phyloP scores from a whole-genome alignment of 306 rosid genomes.

The Sphenostylis stenocarpa region DNA sequence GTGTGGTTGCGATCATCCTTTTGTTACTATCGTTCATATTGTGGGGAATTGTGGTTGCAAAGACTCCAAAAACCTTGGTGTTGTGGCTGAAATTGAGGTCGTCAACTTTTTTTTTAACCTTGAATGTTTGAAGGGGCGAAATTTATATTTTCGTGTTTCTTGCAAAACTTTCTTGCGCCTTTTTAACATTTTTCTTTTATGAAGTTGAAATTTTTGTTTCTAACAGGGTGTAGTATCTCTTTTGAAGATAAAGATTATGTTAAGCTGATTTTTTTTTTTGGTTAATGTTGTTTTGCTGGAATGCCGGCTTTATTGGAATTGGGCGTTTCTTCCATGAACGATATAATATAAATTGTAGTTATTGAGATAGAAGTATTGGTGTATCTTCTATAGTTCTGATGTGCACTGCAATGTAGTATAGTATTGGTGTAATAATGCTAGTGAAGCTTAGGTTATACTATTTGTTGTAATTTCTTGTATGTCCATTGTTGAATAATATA shows the following conservation, averaged over 20 bases:
- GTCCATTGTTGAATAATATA: not conserved
- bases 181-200: not conserved
- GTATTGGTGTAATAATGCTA: not conserved
- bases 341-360: not conserved
- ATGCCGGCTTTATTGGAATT: not conserved
- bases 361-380: not conserved
- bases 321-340: not conserved
- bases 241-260: not conserved
- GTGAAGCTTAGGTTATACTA: not conserved
- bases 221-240: not conserved
- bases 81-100: not conserved
- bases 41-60: not conserved
- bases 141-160: not conserved
- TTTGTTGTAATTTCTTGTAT: not conserved
- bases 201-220: not conserved
- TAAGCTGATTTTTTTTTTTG: not conserved
- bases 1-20: not conserved
- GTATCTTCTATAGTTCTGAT: not conserved
- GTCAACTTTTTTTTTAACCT: not conserved
- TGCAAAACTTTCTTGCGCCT: not conserved
- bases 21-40: not conserved
- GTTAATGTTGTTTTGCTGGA: not conserved
- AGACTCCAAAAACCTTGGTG: not conserved
- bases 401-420: not conserved
- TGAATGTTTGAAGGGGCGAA: not conserved